These are phyloP conservation scores for Syzygium aqueum DNA, from an alignment of 345 rosid genomes.

Conservation along the genomic window DNA sequence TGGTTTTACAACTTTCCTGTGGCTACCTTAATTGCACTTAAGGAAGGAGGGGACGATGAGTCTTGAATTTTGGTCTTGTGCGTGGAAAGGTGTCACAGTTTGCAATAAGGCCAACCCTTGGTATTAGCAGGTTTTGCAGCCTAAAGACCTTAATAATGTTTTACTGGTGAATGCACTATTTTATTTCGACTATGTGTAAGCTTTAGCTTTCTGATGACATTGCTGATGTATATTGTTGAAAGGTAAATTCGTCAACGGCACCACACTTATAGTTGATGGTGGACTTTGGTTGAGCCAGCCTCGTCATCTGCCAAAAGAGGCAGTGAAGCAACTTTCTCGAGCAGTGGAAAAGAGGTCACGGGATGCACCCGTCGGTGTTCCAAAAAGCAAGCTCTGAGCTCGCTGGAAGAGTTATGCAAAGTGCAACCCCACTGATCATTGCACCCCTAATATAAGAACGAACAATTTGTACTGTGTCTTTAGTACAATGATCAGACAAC, in stretches of 20 bases:
- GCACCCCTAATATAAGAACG: neutral
- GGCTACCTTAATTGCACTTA: neutral
- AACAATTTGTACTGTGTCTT: neutral
- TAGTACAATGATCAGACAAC: neutral
- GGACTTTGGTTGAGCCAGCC: constrained; percentile 46
- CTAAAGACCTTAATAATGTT: neutral
- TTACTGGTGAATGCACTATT: neutral
- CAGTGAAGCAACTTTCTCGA: constrained; percentile 34
- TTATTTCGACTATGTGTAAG: neutral
- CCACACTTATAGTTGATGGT: constrained; percentile 38
- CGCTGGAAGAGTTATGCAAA: neutral
- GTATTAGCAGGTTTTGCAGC: neutral
- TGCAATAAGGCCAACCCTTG: neutral
- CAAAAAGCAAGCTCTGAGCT: constrained; percentile 1
- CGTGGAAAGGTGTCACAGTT: neutral
- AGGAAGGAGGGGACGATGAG: neutral
- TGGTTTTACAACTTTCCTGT: neutral
- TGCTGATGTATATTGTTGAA: neutral
- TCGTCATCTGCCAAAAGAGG: constrained; percentile 33
- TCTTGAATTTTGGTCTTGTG: neutral
- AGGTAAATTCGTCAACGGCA: constrained; percentile 47
- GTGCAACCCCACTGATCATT: neutral
- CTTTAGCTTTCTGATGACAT: neutral
- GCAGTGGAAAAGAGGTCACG: constrained; percentile 37
- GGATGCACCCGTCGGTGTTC: constrained; percentile 2